These are phyloP conservation scores for Fraxinus paxiana DNA, from an alignment of 305 asterid species.

Conservation along the genomic window DNA sequence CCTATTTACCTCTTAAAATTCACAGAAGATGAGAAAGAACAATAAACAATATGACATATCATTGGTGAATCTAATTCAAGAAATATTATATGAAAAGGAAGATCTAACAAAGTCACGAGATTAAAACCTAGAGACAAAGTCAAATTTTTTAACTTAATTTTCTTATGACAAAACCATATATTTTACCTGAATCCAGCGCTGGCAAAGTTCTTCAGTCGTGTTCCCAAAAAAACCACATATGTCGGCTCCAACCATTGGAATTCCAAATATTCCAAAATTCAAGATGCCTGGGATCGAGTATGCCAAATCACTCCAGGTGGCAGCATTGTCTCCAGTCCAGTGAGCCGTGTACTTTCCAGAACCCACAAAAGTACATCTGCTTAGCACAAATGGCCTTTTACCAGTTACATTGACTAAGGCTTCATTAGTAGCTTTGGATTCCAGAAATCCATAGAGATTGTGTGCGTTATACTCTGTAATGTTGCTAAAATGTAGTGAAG, in stretches of 20 bases:
- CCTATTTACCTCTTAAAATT: neutral
- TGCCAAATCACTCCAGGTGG: slow-evolving; percentile 77
- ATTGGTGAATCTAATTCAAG: neutral
- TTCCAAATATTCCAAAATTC: slow-evolving; percentile 73
- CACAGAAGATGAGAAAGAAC: neutral
- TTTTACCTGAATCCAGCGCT: slow-evolving; percentile 88
- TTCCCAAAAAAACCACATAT: slow-evolving; percentile 69
- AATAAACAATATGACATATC: neutral
- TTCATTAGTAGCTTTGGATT: slow-evolving; percentile 58
- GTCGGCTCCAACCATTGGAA: slow-evolving; percentile 96
- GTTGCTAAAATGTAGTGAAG: slow-evolving; percentile 55
- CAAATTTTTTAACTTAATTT: neutral
- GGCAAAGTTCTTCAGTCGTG: slow-evolving; percentile 83
- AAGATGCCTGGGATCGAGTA: slow-evolving; percentile 66
- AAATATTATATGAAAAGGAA: neutral
- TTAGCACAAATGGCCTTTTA: slow-evolving; percentile 73
- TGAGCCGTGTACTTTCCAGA: slow-evolving; percentile 82
- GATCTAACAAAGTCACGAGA: neutral
- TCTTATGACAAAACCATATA: neutral
- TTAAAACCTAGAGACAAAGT: neutral
- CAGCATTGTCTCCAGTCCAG: slow-evolving; percentile 96
- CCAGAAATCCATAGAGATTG: slow-evolving; percentile 73
- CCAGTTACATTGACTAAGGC: slow-evolving; percentile 51
- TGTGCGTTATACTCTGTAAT: slow-evolving; percentile 64
- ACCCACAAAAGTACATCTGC: slow-evolving; percentile 80